Percentiles rank a stretch among this genome's conserved stretches.
phyloP scores from a whole-genome alignment of 2,329 filamentous ascomycete genomes.

The Calonectria crousiana region DNA sequence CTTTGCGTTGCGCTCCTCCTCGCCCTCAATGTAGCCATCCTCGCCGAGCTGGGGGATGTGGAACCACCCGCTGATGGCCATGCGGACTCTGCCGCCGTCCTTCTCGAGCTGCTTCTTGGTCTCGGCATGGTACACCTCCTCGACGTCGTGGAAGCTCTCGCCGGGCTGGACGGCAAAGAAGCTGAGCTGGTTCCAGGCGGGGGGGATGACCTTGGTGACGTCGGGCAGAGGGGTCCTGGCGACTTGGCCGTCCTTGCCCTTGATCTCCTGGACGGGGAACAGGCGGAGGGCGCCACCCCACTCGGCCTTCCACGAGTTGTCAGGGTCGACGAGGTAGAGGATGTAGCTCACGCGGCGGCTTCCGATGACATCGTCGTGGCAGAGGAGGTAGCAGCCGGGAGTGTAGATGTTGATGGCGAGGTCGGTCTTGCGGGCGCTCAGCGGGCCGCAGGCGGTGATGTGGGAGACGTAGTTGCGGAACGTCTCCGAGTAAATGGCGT shows the following conservation, averaged over 20 bases:
- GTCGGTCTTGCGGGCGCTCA: slow-evolving; percentile 95
- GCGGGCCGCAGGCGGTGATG: slow-evolving; percentile 86
- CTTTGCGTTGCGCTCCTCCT: slow-evolving; percentile 89
- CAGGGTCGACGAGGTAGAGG: slow-evolving; percentile 93
- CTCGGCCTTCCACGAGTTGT: slow-evolving; percentile 87
- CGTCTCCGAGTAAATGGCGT: slow-evolving; percentile 89
- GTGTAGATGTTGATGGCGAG: slow-evolving; percentile 99
- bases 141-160: slow-evolving; percentile 99
- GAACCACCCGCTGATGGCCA: slow-evolving; percentile 99
- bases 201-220: slow-evolving; percentile 85
- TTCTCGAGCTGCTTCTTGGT: slow-evolving; percentile 70
- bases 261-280: slow-evolving; percentile 77
- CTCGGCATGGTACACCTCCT: slow-evolving; percentile 89
- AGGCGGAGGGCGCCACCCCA: slow-evolving; percentile 95
- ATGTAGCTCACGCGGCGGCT: slow-evolving; percentile 97
- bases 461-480: slow-evolving; percentile 91
- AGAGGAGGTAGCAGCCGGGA: slow-evolving; percentile 93
- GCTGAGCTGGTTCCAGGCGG: slow-evolving; percentile 96
- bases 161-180: slow-evolving; percentile 99
- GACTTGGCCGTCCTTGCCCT: slow-evolving; percentile 74
- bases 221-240: slow-evolving; percentile 87
- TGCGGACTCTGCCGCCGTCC: slow-evolving; percentile 84
- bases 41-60: slow-evolving; percentile 97
- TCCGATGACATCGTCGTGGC: slow-evolving; percentile 99
- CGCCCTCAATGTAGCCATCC: slow-evolving; percentile 87